Base-by-base conservation (phyloP, 2,329 filamentous ascomycete genomes). In the Sarocladiaceae sp. region DNA sequence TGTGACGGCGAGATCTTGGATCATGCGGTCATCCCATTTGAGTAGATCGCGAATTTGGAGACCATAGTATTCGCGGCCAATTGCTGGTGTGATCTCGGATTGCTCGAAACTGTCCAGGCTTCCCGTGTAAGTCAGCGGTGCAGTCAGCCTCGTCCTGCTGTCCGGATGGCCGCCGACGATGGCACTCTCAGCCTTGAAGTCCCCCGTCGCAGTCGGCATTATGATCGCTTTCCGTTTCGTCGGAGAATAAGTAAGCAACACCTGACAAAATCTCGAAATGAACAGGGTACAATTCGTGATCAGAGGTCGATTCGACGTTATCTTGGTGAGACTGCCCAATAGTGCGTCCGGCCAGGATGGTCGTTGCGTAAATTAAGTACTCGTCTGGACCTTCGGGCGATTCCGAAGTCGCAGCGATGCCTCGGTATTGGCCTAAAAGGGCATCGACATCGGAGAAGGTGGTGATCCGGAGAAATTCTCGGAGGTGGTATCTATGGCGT, bases 1-100 rank as follows among this genome's bases (percentile, higher is more conserved):
- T 2, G 75, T 79, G 51, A 78, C 73, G 18, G 78, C 79, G 17
- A 83, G 66, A 56, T 82, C 79, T 17, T 72, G 73, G 29, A 83
- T 68, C 48, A 77, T 66, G 17, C 72, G 67, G 36, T 82, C 77
- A 39, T 70, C 66, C 51, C 60, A 64, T 52, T 60, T 58, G 35
- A 71, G 57, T 26, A 71, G 51, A 59, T 67, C 60, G 15, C 55
- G 59, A 31, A 71, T 61, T 51, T 71, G 66, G 12, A 71, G 63
- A 10, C 60, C 63, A 10, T 60, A 60, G 57, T 73, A 80, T 58
- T 79, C 76, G 28, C 71, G 71, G 1, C 77, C 77, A 37, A 79
- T 78, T 40, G 73, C 69, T 10, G 76, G 76, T 15, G 77, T 80
- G 22, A 75, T 59, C 50, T 69, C 66, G n/a, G 42, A 33, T 28